Conservation (phyloP, 2,329 filamentous ascomycete genomes). For the Trichoderma semiorbis region DNA sequence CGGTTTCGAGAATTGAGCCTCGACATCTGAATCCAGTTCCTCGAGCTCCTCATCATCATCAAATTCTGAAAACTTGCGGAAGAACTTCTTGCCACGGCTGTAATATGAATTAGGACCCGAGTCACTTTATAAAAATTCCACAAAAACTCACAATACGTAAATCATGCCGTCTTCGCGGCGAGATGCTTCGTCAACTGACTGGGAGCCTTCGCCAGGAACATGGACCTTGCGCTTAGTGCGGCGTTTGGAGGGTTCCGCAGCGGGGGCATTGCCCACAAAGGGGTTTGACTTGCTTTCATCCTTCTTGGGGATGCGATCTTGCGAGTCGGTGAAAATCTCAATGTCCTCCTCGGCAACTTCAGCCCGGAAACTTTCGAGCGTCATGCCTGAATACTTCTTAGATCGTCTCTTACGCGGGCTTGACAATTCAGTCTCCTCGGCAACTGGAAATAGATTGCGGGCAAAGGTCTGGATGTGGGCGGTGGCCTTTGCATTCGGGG, state of each 20-base stretch:
- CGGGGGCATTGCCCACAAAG: constrained; percentile 55
- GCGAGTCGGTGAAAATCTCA: constrained; percentile 73
- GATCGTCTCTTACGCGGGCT: constrained; percentile 56
- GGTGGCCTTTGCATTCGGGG: constrained; percentile 48
- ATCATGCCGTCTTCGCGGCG: constrained; percentile 68
- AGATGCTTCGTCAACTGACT: constrained; percentile 60
- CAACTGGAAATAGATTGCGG: constrained; percentile 57
- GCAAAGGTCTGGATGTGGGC: constrained; percentile 53
- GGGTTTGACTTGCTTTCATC: constrained; percentile 68
- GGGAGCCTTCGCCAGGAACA: constrained; percentile 55
- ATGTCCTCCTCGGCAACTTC: constrained; percentile 60
- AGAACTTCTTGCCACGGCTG: constrained; percentile 76
- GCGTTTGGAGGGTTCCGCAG: constrained; percentile 44
- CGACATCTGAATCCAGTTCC: constrained; percentile 34
- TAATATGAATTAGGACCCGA: background rate
- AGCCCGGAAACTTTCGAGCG: constrained; percentile 55
- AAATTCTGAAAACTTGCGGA: constrained; percentile 61
- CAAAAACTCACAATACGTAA: constrained; percentile 67
- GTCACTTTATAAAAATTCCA: background rate
- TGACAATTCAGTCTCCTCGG: constrained; percentile 55
- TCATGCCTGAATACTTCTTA: constrained; percentile 54
- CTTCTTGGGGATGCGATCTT: constrained; percentile 69
- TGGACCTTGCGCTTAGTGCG: constrained; percentile 54
- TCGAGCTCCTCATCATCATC: constrained; percentile 30
- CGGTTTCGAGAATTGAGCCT: constrained; percentile 38